These are phyloP conservation scores for Aspergillus fischeri DNA, from an alignment of 2,329 filamentous ascomycete genomes.

Conservation along the genomic window DNA sequence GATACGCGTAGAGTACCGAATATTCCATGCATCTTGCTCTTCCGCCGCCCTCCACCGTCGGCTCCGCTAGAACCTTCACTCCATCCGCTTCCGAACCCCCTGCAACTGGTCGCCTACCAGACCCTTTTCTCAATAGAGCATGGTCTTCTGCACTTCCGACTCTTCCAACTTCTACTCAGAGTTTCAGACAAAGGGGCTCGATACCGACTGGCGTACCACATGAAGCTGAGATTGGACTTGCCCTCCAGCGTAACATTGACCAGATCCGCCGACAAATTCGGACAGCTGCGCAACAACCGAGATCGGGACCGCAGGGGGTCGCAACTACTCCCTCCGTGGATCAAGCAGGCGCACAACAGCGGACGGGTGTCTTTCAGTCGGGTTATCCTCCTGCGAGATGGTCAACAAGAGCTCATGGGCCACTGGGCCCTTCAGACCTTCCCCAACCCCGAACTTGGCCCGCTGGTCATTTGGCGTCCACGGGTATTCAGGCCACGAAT, in stretches of 20 bases:
- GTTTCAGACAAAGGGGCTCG: slow-evolving; percentile 12
- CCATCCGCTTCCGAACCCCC: background rate
- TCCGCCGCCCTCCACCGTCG: slow-evolving; percentile 31
- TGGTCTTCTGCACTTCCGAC: background rate
- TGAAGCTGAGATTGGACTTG: slow-evolving; percentile 16
- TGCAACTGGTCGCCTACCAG: background rate
- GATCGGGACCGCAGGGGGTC: slow-evolving; percentile 1
- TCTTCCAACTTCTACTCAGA: background rate
- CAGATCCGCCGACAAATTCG: slow-evolving; percentile 17
- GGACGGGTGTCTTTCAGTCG: slow-evolving; percentile 1
- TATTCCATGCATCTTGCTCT: slow-evolving; percentile 41
- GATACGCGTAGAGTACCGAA: slow-evolving; percentile 17
- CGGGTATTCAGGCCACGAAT: slow-evolving; percentile 4
- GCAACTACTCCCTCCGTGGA: slow-evolving; percentile 1
- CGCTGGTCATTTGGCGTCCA: background rate
- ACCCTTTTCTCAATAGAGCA: background rate
- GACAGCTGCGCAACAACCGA: slow-evolving; percentile 4
- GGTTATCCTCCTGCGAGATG: slow-evolving; percentile 1
- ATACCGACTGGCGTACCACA: slow-evolving; percentile 2
- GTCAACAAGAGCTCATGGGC: slow-evolving; percentile 1
- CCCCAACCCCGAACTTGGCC: background rate
- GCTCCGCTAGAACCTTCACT: slow-evolving; percentile 4
- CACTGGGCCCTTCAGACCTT: background rate
- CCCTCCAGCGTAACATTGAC: slow-evolving; percentile 20
- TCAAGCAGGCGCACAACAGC: slow-evolving; percentile 6